Evolutionary conservation across 2,329 filamentous ascomycete species (phyloP).

Genomic region (Niveomyces coronatus): DNA sequence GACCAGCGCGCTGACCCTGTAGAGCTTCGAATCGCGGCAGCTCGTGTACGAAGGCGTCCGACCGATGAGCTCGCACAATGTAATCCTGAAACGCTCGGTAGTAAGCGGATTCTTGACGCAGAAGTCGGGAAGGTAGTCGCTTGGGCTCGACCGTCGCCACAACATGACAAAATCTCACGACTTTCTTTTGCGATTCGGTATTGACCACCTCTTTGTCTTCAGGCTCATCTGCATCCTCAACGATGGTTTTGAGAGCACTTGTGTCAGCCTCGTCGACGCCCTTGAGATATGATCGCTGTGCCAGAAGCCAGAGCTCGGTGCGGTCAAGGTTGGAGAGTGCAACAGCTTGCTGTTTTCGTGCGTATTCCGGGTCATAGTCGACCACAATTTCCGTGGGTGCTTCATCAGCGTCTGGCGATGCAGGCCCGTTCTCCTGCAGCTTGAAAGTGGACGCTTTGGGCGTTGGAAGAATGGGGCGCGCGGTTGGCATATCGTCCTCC

Average conservation of each 20-base stretch:
- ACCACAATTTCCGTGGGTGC: constrained; percentile 53
- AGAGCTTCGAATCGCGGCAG: constrained; percentile 80
- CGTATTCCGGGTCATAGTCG: constrained; percentile 67
- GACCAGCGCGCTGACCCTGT: constrained; percentile 69
- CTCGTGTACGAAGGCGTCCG: constrained; percentile 77
- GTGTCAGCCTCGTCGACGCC: constrained; percentile 45
- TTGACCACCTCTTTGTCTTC: constrained; percentile 15
- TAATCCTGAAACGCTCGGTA: constrained; percentile 78
- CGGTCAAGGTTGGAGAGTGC: constrained; percentile 70
- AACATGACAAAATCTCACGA: constrained; percentile 60
- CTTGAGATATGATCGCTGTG: constrained; percentile 68
- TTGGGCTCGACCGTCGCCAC: constrained; percentile 36
- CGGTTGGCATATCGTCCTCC: constrained; percentile 56
- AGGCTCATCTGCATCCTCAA: constrained; percentile 22
- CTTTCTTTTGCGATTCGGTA: constrained; percentile 47
- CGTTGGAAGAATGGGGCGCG: constrained; percentile 36
- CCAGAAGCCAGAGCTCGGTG: constrained; percentile 76
- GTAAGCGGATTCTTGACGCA: constrained; percentile 64
- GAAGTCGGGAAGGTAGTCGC: constrained; percentile 41
- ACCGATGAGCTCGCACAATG: constrained; percentile 51
- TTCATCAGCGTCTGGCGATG: constrained; percentile 43
- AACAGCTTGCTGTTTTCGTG: constrained; percentile 58
- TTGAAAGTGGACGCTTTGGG: constrained; percentile 20
- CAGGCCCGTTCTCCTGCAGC: constrained; percentile 22
- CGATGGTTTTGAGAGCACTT: constrained; percentile 26